Evolutionary conservation across 768 basidiomycete genomes (phyloP).

Genomic region (Fistulinella prunicolor): DNA sequence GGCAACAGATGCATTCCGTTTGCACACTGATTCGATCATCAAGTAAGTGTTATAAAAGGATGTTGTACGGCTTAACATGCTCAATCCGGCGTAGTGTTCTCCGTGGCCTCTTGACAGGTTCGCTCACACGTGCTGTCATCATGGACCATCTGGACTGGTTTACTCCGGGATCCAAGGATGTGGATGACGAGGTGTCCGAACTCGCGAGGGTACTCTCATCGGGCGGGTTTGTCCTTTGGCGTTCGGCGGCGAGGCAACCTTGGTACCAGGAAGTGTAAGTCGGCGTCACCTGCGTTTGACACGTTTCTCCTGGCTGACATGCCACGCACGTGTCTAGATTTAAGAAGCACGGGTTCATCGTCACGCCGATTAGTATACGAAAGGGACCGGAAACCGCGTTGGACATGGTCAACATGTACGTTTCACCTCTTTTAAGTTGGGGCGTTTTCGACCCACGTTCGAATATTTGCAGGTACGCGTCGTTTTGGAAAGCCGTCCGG

Average conservation of each 20-base stretch:
- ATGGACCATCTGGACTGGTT: conserved; percentile 75
- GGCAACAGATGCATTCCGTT: conserved; percentile 52
- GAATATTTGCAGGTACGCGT: too few relatives aligned
- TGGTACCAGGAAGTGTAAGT: conserved; percentile 59
- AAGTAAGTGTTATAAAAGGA: conserved; percentile 41
- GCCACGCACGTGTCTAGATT: conserved; percentile 36
- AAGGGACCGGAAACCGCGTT: conserved; percentile 47
- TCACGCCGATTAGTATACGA: conserved; percentile 51
- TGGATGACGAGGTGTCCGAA: conserved; percentile 52
- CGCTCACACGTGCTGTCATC: conserved; percentile 60
- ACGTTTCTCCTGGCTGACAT: background rate
- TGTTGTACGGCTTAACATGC: background rate
- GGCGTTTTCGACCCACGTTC: too few relatives aligned
- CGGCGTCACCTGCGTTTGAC: background rate
- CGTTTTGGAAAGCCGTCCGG: too few relatives aligned
- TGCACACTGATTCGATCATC: conserved; percentile 71
- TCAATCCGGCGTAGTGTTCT: conserved; percentile 43
- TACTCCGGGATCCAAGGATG: conserved; percentile 43
- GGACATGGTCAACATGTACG: conserved; percentile 71
- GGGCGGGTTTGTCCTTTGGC: conserved; percentile 64
- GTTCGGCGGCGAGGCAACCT: conserved; percentile 59
- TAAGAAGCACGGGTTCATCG: conserved; percentile 49
- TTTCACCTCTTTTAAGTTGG: background rate
- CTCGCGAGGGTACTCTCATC: conserved; percentile 53
- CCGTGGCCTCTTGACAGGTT: conserved; percentile 40